A percentile compares a stretch with the other conserved stretches of the same genome.
Evolutionary conservation across 768 basidiomycete species (phyloP).

Genomic region (Termitomyces sp.): DNA sequence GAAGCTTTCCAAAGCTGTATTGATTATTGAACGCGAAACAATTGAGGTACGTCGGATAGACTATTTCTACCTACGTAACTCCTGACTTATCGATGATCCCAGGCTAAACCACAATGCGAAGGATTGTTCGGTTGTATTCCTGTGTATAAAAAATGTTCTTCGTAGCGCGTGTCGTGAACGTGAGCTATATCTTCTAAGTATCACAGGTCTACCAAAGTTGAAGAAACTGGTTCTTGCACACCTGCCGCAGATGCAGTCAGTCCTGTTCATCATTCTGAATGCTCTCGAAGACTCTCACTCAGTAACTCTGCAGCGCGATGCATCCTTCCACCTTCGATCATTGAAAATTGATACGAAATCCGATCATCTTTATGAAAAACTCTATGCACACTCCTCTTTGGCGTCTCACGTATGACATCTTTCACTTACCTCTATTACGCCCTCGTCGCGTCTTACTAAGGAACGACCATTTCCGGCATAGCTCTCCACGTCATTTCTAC

Average conservation of each 20-base stretch:
- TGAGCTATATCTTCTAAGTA: too few species aligned
- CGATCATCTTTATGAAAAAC: not conserved
- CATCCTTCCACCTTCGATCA: not conserved
- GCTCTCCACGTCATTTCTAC: not conserved
- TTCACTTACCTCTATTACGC: not conserved
- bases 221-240: not conserved
- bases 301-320: not conserved
- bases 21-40: too few species aligned
- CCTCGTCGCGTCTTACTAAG: not conserved
- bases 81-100: too few species aligned
- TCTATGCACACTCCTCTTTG: not conserved
- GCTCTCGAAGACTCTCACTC: not conserved
- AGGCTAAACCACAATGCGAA: too few species aligned
- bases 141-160: too few species aligned
- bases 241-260: not conserved
- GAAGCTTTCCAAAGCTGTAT: too few species aligned
- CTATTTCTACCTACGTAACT: too few species aligned
- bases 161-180: too few species aligned
- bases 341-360: not conserved
- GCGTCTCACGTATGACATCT: conserved; percentile 1
- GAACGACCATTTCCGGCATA: not conserved
- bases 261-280: too few species aligned
- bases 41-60: too few species aligned
- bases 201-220: not conserved
- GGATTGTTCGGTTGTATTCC: too few species aligned